phyloP scores from a whole-genome alignment of 1,139 yeast genomes.

The Suhomyces chickasaworum region DNA sequence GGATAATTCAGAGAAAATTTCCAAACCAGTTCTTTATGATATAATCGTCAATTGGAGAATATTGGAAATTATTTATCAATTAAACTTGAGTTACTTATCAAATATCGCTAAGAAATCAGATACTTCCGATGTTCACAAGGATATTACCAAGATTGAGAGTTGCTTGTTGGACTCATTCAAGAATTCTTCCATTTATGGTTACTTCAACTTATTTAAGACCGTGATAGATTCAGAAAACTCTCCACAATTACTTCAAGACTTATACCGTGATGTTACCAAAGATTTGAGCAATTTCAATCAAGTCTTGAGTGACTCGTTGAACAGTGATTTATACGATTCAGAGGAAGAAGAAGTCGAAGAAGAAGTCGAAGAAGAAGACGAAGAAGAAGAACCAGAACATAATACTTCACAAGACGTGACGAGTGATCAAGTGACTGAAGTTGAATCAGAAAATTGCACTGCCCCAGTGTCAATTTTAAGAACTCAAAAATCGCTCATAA shows the following conservation, averaged over 20 bases:
- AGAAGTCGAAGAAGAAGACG: constrained; percentile 17
- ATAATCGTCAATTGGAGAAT: constrained; percentile 41
- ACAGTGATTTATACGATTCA: constrained; percentile 33
- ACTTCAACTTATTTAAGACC: constrained; percentile 34
- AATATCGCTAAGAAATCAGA: constrained; percentile 20
- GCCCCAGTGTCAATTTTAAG: constrained; percentile 1
- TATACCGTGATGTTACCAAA: constrained; percentile 18
- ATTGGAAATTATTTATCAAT: constrained; percentile 37
- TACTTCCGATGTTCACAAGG: constrained; percentile 24
- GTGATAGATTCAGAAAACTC: constrained; percentile 30
- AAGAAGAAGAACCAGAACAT: constrained; percentile 10
- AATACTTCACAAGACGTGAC: not conserved
- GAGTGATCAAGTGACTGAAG: not conserved
- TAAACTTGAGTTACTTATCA: constrained; percentile 34
- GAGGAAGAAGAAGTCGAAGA: constrained; percentile 35
- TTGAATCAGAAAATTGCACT: not conserved
- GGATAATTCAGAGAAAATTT: constrained; percentile 1
- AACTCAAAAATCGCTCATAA: constrained; percentile 28
- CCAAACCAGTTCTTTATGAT: constrained; percentile 22
- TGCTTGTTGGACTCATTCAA: constrained; percentile 19
- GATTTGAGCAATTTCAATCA: constrained; percentile 26
- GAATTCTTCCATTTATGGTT: constrained; percentile 19
- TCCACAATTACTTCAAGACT: constrained; percentile 24
- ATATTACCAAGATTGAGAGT: constrained; percentile 26
- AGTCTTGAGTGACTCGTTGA: constrained; percentile 29